Percentiles rank a stretch among this genome's conserved stretches.
Conservation (phyloP, 495 filamentous ascomycete species). For the Penicillium psychrofluorescens region DNA sequence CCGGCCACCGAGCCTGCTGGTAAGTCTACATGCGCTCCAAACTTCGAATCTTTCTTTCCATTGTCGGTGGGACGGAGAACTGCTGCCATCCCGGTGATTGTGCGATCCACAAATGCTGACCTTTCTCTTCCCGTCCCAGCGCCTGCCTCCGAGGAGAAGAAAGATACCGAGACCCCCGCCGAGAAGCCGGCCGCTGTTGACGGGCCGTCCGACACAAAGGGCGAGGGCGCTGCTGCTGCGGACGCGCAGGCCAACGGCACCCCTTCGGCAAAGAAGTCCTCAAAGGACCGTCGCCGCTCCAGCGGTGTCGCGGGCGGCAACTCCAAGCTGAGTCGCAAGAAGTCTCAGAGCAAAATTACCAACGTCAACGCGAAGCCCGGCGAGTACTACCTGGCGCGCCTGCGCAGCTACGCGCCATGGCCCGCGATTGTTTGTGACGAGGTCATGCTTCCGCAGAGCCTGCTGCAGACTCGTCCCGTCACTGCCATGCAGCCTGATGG, state of each 20-base stretch:
- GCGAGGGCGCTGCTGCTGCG: slow-evolving; percentile 17
- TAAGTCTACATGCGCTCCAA: slow-evolving; percentile 8
- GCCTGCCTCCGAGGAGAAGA: slow-evolving; percentile 23
- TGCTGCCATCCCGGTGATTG: no score
- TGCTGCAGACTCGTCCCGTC: slow-evolving; percentile 68
- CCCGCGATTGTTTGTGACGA: slow-evolving; percentile 87
- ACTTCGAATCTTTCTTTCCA: background rate
- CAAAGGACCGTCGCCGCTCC: slow-evolving; percentile 60
- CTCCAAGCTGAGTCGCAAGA: slow-evolving; percentile 75
- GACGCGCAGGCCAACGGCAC: slow-evolving; percentile 37
- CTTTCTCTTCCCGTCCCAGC: slow-evolving; percentile 11
- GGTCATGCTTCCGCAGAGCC: slow-evolving; percentile 71
- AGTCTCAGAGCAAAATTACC: slow-evolving; percentile 60
- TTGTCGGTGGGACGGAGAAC: background rate
- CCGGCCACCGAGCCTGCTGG: slow-evolving; percentile 24
- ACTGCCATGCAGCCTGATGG: slow-evolving; percentile 74
- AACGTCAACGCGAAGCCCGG: slow-evolving; percentile 77
- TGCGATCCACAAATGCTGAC: no score
- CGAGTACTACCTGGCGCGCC: slow-evolving; percentile 75
- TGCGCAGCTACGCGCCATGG: slow-evolving; percentile 89
- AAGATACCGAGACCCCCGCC: slow-evolving; percentile 16
- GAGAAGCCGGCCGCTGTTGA: slow-evolving; percentile 18
- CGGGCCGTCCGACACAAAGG: slow-evolving; percentile 27
- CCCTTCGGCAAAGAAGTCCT: slow-evolving; percentile 37
- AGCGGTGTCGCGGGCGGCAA: slow-evolving; percentile 59